Base-by-base conservation (phyloP, 441 rosid species). In the Corymbia citriodora region DNA sequence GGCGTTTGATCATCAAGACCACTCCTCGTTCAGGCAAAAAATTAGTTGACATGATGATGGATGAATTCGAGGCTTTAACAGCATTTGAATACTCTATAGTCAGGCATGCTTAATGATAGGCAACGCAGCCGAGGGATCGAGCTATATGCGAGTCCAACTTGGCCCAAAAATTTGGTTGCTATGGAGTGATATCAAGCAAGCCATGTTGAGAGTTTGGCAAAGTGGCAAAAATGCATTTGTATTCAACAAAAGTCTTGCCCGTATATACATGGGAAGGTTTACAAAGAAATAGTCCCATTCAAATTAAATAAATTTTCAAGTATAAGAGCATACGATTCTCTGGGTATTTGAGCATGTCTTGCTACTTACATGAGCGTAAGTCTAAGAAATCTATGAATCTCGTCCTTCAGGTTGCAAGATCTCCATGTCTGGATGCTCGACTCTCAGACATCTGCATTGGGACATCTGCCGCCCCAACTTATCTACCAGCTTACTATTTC, bases 381-480 rank as follows among this genome's bases (percentile, higher is more conserved):
- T 17, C 45, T 70, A 70, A 70, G 79, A 70, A 31, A 70, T 9
- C 79, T 57, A 16, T n/a, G 36, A 65, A n/a, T 65, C 50, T 74
- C 29, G 5, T 74, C 29, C 81, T 17, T 18, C 81, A 95, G 94
- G 95, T 86, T 52, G 29, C 10, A 19, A 86, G 54, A 86, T 50
- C 55, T 52, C 88, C 88, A 16, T 50, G 19, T 50, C 59, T 52
- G 40, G 59, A 86, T 16, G 97, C 96, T 23, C 72, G 87, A 48
- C 94, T 96, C 86, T 94, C 95, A 9, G 97, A 96, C 87, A 95
- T 95, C n/a, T 93, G 95, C 92, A 90, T 96, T 45, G 91, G 91
- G 55, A 96, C 97, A 89, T 95, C 96, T 5, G 96, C 97, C 1
- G 96, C 97, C 33, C 97, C 97, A 88, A 96, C 98, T 81, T 96